Percentiles rank a stretch among this genome's conserved stretches.
Conservation (phyloP, 306 rosid species). For the Glycine latifolia region DNA sequence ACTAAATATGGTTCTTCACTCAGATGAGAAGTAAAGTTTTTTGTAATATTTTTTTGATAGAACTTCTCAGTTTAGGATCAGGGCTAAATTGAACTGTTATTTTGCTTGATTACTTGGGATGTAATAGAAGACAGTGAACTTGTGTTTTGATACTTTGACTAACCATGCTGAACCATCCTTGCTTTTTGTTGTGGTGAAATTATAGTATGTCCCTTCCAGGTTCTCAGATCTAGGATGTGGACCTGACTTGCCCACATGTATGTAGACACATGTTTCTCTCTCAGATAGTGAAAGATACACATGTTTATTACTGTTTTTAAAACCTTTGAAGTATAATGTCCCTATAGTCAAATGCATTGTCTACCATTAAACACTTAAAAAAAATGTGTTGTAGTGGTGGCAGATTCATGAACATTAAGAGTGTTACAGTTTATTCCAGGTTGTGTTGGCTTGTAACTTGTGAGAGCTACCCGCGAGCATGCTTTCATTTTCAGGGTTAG, state of each 20-base stretch:
- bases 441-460: conserved; percentile 35
- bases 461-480: not conserved
- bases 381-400: conserved; percentile 21
- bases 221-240: conserved; percentile 41
- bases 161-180: conserved; percentile 30
- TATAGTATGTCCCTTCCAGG: conserved; percentile 23
- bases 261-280: not conserved
- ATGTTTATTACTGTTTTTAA: not conserved
- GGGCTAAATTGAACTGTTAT: conserved; percentile 27
- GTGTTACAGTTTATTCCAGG: conserved; percentile 36
- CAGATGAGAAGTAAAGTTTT: not conserved
- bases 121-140: conserved; percentile 40
- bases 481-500: conserved; percentile 42
- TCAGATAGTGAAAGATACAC: conserved; percentile 37
- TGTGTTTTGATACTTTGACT: conserved; percentile 34
- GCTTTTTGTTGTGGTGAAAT: conserved; percentile 39
- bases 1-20: conserved; percentile 47
- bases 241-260: conserved; percentile 28
- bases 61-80: conserved; percentile 4
- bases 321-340: not conserved
- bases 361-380: conserved; percentile 30
- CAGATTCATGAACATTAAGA: conserved; percentile 52
- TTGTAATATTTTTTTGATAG: conserved; percentile 49
- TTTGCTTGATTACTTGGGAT: conserved; percentile 36
- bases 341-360: conserved; percentile 30